Base-by-base conservation (phyloP, 1,284 basidiomycete genomes). In the Peniophora sp. region DNA sequence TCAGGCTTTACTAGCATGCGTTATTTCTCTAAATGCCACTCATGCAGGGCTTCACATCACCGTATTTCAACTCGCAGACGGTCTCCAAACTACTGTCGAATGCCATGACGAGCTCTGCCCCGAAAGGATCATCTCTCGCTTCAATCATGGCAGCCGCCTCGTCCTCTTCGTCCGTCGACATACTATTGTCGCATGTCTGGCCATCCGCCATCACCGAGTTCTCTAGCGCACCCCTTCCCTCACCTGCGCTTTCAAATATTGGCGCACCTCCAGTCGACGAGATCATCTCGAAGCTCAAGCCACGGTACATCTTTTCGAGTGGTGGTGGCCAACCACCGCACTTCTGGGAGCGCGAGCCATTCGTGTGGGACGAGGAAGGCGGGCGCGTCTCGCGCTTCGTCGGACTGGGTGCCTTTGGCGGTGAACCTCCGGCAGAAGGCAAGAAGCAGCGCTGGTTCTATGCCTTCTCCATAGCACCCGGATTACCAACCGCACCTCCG, bases 291-390 rank as follows among this genome's bases (percentile, higher is more conserved):
- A 74, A 74, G 54, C 75, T 75, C 45, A 85, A 83, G 58, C 88
- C 90, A 1, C 76, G 85, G 46, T 93, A 93, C 65, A 85, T 92
- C 61, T 89, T 93, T 61, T 73, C 83, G 16, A 82, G 77, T 55
- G 77, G 78, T 45, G 79, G 69, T 50, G 81, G 73, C 35, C 67
- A 64, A 27, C 77, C 75, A 14, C 75, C 83, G 1, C 73, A 73
- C 54, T 97, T 94, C 65, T 97, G 93, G 92, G 94, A 97, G 65
- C 73, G 93, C 50, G 92, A 96, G 57, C 93, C 94, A 2, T 94
- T 83, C 63, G 67, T 79, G 3, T 97, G 93, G 93, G 77, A 81
- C 32, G 83, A 84, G 34, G 81, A 84, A 50, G 69, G 71, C 17
- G 82, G 79, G 56, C 74, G 88, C 52, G 68, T 89, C 43, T 82